Evolutionary conservation across 257 asterid species (phyloP).

Genomic region (Cynanchum wilfordii): DNA sequence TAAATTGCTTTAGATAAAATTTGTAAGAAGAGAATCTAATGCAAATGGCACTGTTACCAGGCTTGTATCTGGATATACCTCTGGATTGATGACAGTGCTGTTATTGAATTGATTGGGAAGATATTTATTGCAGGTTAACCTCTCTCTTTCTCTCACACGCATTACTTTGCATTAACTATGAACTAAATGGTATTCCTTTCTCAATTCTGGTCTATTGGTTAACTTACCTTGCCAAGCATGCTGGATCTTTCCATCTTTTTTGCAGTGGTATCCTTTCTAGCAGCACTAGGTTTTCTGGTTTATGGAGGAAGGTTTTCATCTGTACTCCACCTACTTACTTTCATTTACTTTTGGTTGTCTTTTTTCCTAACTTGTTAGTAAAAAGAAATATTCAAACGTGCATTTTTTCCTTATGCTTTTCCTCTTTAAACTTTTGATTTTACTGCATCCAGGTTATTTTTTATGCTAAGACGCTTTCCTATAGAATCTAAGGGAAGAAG

Average conservation of each 20-base stretch:
- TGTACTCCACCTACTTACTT: conserved; percentile 2
- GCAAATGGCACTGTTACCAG: conserved; percentile 35
- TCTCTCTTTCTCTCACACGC: conserved; percentile 2
- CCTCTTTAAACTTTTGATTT: neutral
- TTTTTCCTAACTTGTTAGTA: neutral
- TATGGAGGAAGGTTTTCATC: conserved; percentile 87
- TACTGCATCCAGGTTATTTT: conserved; percentile 55
- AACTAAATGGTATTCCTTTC: conserved; percentile 14
- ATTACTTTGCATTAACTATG: conserved; percentile 6
- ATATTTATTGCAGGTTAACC: conserved; percentile 79
- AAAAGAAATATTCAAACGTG: neutral
- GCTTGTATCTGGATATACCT: conserved; percentile 71
- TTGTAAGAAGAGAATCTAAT: conserved; percentile 14
- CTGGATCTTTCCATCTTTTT: conserved; percentile 27
- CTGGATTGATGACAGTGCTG: conserved; percentile 65
- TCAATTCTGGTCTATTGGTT: neutral
- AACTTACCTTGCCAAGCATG: conserved; percentile 18
- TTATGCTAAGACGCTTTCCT: conserved; percentile 87
- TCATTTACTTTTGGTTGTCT: neutral
- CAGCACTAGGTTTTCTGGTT: conserved; percentile 86
- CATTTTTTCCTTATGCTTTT: conserved; percentile 4
- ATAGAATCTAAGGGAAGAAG: conserved; percentile 96
- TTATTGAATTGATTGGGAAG: conserved; percentile 66
- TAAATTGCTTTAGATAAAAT: neutral
- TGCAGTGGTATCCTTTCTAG: conserved; percentile 80